A percentile compares a stretch with the other conserved stretches of the same genome.
These are phyloP conservation scores for Parietaria judaica DNA, from an alignment of 306 rosid genomes.

Conservation along the genomic window DNA sequence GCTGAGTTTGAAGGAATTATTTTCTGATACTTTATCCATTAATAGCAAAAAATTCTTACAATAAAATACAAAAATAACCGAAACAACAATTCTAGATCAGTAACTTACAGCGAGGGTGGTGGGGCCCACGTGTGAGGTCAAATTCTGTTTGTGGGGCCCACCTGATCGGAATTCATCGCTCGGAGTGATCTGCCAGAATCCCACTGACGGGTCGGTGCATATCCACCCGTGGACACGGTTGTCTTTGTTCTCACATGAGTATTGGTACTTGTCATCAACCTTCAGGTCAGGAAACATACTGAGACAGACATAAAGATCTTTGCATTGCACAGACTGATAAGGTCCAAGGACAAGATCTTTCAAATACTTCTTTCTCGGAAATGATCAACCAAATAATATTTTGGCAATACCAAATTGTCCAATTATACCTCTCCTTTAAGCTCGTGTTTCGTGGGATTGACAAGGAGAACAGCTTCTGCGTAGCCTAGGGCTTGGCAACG, in stretches of 20 bases:
- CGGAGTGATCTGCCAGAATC: conserved; percentile 85
- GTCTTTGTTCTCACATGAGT: conserved; percentile 72
- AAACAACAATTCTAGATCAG: neutral
- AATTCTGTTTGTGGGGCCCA: conserved; percentile 81
- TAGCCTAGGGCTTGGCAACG: conserved; percentile 35
- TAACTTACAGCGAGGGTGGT: conserved; percentile 74
- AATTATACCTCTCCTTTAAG: conserved; percentile 33
- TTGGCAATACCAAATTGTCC: neutral
- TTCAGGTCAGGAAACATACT: conserved; percentile 23
- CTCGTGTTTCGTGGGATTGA: conserved; percentile 25
- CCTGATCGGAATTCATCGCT: conserved; percentile 89
- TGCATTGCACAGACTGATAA: no score
- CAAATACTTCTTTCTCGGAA: no score
- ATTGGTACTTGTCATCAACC: conserved; percentile 82
- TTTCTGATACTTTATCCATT: no score
- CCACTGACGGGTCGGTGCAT: conserved; percentile 43
- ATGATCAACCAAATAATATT: neutral
- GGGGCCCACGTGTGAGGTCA: conserved; percentile 95
- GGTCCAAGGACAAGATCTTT: no score
- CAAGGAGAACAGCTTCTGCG: conserved; percentile 36
- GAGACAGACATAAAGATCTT: conserved; percentile 18
- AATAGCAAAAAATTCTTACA: no score
- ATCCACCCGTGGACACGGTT: conserved; percentile 84
- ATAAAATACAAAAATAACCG: no score
- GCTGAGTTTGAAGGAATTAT: neutral